These are phyloP conservation scores for Nothomitra cinnamomea DNA, from an alignment of 2,329 filamentous ascomycete genomes.

Conservation along the genomic window DNA sequence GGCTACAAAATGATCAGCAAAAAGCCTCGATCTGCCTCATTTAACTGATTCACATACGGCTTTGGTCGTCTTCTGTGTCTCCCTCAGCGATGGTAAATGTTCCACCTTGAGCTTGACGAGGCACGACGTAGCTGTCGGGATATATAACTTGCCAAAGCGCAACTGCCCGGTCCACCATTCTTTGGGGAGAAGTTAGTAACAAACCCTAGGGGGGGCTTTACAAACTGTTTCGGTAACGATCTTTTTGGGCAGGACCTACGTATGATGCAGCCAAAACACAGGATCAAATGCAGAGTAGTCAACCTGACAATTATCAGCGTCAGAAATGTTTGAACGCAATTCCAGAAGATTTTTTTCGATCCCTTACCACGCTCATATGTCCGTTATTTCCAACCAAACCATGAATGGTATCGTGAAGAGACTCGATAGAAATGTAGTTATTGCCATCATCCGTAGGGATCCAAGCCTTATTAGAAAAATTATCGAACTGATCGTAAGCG, in stretches of 20 bases:
- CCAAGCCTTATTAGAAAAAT: slow-evolving; percentile 54
- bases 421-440: slow-evolving; percentile 46
- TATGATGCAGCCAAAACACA: slow-evolving; percentile 60
- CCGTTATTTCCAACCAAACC: slow-evolving; percentile 9
- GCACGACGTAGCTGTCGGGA: slow-evolving; percentile 46
- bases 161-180: slow-evolving; percentile 57
- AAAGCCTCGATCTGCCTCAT: slow-evolving; percentile 17
- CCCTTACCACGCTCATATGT: slow-evolving; percentile 12
- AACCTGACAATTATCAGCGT: slow-evolving; percentile 22
- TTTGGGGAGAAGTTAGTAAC: slow-evolving; percentile 9
- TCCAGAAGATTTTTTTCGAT: slow-evolving; percentile 9
- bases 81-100: slow-evolving; percentile 44
- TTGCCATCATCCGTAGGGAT: slow-evolving; percentile 24
- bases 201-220: not conserved
- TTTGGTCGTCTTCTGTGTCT: slow-evolving; percentile 35
- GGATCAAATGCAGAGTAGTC: slow-evolving; percentile 66
- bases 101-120: slow-evolving; percentile 34
- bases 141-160: slow-evolving; percentile 64
- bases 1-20: slow-evolving; percentile 23
- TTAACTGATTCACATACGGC: slow-evolving; percentile 22
- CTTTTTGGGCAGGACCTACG: slow-evolving; percentile 17
- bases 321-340: not conserved
- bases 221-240: no score
- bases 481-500: slow-evolving; percentile 47
- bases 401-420: slow-evolving; percentile 46